Conservation (phyloP, 805 yeast genomes). For the Yarrowia deformans region DNA sequence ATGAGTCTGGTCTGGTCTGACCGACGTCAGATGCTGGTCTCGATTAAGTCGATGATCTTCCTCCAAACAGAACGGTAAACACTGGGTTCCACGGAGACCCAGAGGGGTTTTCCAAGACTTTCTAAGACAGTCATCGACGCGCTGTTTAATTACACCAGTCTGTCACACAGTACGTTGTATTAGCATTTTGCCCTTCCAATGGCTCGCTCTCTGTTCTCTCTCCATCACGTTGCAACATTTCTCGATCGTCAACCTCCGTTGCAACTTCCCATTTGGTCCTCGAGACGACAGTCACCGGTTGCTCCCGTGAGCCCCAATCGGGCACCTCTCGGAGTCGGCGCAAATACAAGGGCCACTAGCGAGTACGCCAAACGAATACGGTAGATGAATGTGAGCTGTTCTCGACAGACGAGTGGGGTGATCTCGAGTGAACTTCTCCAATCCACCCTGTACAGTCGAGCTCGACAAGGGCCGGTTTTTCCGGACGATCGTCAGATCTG, state of each 20-base stretch:
- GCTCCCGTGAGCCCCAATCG: not conserved
- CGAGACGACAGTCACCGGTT: not conserved
- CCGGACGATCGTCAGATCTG: conserved; percentile 22
- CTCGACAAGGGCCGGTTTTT: conserved; percentile 13
- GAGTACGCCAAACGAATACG: conserved; percentile 7
- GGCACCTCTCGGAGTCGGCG: not conserved
- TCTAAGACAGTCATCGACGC: too few relatives aligned
- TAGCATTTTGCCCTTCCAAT: too few relatives aligned
- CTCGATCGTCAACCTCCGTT: not conserved
- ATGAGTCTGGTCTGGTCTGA: not conserved
- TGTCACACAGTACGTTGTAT: too few relatives aligned
- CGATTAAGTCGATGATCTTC: not conserved
- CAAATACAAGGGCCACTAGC: not conserved
- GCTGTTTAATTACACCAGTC: too few relatives aligned
- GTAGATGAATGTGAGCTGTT: not conserved
- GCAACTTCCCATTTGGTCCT: conserved; percentile 1
- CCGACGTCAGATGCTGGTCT: not conserved
- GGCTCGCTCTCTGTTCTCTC: too few relatives aligned
- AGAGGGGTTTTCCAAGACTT: not conserved
- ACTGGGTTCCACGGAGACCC: not conserved
- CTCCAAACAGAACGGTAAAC: not conserved
- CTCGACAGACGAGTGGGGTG: not conserved
- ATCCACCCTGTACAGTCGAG: not conserved
- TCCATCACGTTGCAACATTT: not conserved
- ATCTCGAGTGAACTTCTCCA: not conserved